Base-by-base conservation (phyloP, 257 asterid species). In the Nicotiana otophora region DNA sequence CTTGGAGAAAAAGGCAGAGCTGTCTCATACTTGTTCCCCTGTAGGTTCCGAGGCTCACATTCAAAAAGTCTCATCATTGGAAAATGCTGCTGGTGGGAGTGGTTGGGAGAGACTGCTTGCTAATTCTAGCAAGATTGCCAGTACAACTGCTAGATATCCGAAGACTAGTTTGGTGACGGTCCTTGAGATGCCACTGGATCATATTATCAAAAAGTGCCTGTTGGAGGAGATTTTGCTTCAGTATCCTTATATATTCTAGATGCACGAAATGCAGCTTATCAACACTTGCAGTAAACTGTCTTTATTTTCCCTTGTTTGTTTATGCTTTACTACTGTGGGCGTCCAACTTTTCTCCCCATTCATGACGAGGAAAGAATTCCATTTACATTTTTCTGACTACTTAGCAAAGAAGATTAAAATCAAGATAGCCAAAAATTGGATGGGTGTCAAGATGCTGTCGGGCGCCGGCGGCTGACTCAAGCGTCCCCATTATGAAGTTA, bases 161-260 rank as follows among this genome's bases (percentile, higher is more conserved):
- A 84, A 82, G 85, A 81, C 72, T 82, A 90, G 84, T 82, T 87
- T 92, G 88, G 83, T 84, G 81, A 85, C 90, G 34, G 94, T 85
- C 80, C 84, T 88, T 89, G 98, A 94, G 87, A 81, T 96, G 90
- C 99, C 98, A 5, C 85, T 91, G 91, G 99, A 94, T 86, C 93
- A 93, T 88, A 97, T 93, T 79, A 90, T 96, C 70, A 90, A 87
- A 83, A 94, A 90, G 84, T 96, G 98, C 85, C 81, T 92, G 70
- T 83, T 87, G 91, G 98, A 96, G 84, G 98, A 96, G 87, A 93
- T 96, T 74, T 85, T 80, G 81, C 99, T 92, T 83, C 99, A 96
- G 99, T 96, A 96, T 96, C 99, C 99, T 94, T 81, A 10, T 75
- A 68, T 80, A 31, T 58, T 66, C 3, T 81, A 17, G 74, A 70